phyloP scores from a whole-genome alignment of 768 basidiomycete species.

The Serendipita indica region DNA sequence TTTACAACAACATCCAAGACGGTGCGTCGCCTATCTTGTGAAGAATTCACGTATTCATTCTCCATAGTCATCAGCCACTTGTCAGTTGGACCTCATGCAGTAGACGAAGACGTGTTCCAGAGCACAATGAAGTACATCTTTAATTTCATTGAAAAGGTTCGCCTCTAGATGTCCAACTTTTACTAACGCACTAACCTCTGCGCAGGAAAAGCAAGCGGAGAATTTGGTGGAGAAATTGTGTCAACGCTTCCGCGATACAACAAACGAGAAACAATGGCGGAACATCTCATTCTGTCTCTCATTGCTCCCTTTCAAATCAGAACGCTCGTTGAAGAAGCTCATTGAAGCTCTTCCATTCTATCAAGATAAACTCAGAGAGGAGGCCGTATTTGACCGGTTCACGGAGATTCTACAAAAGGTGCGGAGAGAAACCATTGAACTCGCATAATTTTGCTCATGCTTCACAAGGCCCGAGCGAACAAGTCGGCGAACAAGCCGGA shows the following conservation, averaged over 20 bases:
- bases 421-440: constrained; percentile 10
- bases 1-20: constrained; percentile 97
- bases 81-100: constrained; percentile 77
- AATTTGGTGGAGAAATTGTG: constrained; percentile 95
- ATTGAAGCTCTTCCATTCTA: constrained; percentile 87
- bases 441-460: too few species aligned
- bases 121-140: constrained; percentile 92
- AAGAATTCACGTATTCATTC: neutral
- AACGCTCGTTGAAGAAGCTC: constrained; percentile 89
- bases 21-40: constrained; percentile 31
- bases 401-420: constrained; percentile 86
- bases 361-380: constrained; percentile 89
- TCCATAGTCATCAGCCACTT: constrained; percentile 80
- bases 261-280: constrained; percentile 89
- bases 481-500: constrained; percentile 89
- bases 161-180: constrained; percentile 13
- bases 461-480: constrained; percentile 58
- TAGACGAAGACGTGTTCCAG: constrained; percentile 85
- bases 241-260: constrained; percentile 79
- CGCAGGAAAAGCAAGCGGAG: constrained; percentile 93
- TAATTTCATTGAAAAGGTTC: constrained; percentile 87
- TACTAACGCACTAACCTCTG: neutral
- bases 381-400: constrained; percentile 64
- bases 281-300: constrained; percentile 95
- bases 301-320: constrained; percentile 90